phyloP scores from a whole-genome alignment of 2,329 filamentous ascomycete species.

The Talaromyces sp. region DNA sequence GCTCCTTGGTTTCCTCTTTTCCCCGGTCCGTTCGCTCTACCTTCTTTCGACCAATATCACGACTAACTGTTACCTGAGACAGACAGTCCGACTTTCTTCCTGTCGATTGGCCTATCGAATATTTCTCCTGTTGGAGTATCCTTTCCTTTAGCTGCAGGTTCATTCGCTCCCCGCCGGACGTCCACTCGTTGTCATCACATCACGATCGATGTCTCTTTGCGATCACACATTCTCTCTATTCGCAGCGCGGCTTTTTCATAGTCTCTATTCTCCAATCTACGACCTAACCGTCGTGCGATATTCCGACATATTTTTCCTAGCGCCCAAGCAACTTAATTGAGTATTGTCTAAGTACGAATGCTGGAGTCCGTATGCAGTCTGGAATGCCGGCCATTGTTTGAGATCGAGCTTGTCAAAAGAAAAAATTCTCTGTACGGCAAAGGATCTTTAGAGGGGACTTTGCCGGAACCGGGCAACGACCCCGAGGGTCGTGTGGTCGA shows the following conservation, averaged over 20 bases:
- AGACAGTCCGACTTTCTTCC: not conserved
- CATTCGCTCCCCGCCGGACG: constrained; percentile 6
- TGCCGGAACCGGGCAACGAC: constrained; percentile 1
- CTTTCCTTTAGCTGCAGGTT: constrained; percentile 6
- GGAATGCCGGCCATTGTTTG: constrained; percentile 10
- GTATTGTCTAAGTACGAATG: constrained; percentile 1
- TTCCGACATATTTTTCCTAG: not conserved
- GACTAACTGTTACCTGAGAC: not conserved
- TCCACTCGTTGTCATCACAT: constrained; percentile 7
- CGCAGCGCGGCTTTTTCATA: constrained; percentile 1
- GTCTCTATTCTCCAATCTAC: not conserved
- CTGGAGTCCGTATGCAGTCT: not conserved
- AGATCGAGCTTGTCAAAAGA: constrained; percentile 3
- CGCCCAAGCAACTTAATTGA: not conserved
- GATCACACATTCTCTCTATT: not conserved
- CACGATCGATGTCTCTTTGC: not conserved
- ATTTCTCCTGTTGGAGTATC: constrained; percentile 7
- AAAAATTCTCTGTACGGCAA: not conserved
- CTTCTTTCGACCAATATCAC: not conserved
- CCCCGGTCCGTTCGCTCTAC: not conserved
- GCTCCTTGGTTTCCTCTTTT: not conserved
- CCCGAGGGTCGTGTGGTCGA: constrained; percentile 14
- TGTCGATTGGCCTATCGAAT: not conserved
- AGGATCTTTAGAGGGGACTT: not conserved
- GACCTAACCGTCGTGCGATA: not conserved